phyloP scores from a whole-genome alignment of 257 asterid species.

The Nicotiana sylvestris region DNA sequence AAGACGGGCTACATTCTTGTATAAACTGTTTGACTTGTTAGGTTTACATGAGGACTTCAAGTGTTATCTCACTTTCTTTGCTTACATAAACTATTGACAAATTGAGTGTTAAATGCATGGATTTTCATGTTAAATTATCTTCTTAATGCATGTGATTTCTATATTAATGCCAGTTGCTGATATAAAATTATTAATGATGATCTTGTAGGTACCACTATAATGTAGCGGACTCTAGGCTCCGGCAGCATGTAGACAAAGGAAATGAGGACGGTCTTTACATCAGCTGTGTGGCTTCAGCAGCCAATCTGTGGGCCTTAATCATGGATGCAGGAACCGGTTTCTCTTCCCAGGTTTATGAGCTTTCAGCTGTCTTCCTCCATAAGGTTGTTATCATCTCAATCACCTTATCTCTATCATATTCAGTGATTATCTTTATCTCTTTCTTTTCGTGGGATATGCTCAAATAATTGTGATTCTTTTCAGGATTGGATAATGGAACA shows the following conservation, averaged over 20 bases:
- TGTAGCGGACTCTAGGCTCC: slow-evolving; percentile 75
- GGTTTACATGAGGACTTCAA: background rate
- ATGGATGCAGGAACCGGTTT: slow-evolving; percentile 99
- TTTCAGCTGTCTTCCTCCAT: slow-evolving; percentile 82
- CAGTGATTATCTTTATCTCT: background rate
- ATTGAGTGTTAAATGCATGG: background rate
- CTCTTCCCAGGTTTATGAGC: slow-evolving; percentile 85
- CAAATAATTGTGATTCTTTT: background rate
- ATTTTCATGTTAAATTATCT: background rate
- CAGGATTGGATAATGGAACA: slow-evolving; percentile 99
- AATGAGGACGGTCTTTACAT: slow-evolving; percentile 89
- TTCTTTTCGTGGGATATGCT: background rate
- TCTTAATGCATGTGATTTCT: background rate
- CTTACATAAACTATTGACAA: background rate
- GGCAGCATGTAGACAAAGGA: slow-evolving; percentile 87
- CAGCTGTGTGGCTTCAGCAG: slow-evolving; percentile 90
- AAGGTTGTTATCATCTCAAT: slow-evolving; percentile 58
- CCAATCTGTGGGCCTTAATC: slow-evolving; percentile 95
- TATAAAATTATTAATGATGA: background rate
- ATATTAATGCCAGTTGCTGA: background rate
- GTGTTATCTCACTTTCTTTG: background rate
- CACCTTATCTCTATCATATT: background rate
- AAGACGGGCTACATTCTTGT: background rate
- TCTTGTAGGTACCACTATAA: slow-evolving; percentile 71
- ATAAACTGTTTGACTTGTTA: slow-evolving; percentile 4